Evolutionary conservation across 75 land plant species (phyloP).

Genomic region (Ceratopteris richardii): DNA sequence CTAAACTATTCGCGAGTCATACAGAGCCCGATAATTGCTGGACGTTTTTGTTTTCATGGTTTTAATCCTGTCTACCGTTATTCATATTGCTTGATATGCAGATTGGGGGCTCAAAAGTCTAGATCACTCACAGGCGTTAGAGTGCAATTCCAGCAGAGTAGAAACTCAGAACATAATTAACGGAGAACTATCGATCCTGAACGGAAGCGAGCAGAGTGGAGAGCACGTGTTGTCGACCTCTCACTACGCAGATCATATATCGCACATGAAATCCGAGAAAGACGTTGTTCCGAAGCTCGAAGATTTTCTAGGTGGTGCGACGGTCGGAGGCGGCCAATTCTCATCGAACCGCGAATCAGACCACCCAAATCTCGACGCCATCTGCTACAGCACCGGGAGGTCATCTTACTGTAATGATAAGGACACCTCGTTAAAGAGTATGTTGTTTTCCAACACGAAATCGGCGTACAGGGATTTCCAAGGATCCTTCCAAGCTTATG

Average conservation of each 20-base stretch:
- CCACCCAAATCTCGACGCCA: not conserved
- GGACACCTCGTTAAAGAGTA: not conserved
- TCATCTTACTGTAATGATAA: not conserved
- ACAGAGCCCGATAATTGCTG: no score
- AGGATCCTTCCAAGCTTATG: not conserved
- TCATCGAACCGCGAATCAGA: not conserved
- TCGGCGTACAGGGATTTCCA: not conserved
- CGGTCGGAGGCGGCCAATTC: not conserved
- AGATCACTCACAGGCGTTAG: not conserved
- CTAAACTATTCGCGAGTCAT: no score
- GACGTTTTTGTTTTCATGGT: no score
- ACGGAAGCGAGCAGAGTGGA: not conserved
- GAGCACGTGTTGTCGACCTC: not conserved
- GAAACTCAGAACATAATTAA: not conserved
- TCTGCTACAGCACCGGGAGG: not conserved
- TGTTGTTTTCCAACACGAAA: not conserved
- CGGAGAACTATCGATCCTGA: not conserved
- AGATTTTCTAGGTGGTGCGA: not conserved
- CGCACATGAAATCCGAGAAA: not conserved
- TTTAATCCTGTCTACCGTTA: not conserved
- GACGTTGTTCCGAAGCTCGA: conserved; percentile 1
- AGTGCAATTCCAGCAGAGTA: not conserved
- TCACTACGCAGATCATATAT: not conserved
- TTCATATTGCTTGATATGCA: not conserved
- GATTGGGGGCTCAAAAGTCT: not conserved